These are phyloP conservation scores for Debaryomyces udenii DNA, from an alignment of 1,139 yeast species.

Conservation along the genomic window DNA sequence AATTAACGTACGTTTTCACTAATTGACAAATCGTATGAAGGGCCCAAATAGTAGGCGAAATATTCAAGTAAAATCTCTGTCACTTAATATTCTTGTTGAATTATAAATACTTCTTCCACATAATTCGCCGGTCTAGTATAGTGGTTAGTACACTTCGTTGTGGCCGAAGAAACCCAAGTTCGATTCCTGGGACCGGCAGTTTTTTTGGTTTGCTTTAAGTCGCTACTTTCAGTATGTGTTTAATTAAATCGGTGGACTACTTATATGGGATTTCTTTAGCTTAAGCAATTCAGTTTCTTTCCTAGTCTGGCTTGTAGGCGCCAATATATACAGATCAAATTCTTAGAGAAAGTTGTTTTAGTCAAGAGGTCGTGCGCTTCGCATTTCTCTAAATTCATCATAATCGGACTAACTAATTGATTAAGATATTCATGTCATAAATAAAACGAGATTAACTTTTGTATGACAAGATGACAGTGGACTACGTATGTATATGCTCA, in stretches of 20 bases:
- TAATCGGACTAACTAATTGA: not conserved
- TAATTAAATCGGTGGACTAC: too few species aligned
- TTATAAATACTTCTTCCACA: too few species aligned
- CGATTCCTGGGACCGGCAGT: conserved; percentile 61
- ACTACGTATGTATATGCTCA: conserved; percentile 19
- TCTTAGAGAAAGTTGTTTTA: too few species aligned
- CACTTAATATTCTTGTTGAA: too few species aligned
- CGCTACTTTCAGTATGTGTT: too few species aligned
- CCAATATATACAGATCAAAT: too few species aligned
- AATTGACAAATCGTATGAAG: too few species aligned
- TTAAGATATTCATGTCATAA: not conserved
- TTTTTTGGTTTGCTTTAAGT: conserved; percentile 16
- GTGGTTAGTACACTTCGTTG: conserved; percentile 60
- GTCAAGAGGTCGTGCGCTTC: conserved; percentile 7
- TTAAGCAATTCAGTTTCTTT: too few species aligned
- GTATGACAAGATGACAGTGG: conserved; percentile 19
- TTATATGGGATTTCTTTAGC: too few species aligned
- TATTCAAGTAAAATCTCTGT: too few species aligned
- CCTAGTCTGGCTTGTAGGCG: too few species aligned
- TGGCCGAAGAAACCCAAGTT: conserved; percentile 60
- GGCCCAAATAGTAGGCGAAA: too few species aligned
- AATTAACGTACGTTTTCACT: not conserved
- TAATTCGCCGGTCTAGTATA: conserved; percentile 44
- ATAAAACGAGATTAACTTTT: not conserved
- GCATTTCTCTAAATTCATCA: conserved; percentile 1